Base-by-base conservation (phyloP, 2,329 filamentous ascomycete genomes). In the Exserohilum rostratum region DNA sequence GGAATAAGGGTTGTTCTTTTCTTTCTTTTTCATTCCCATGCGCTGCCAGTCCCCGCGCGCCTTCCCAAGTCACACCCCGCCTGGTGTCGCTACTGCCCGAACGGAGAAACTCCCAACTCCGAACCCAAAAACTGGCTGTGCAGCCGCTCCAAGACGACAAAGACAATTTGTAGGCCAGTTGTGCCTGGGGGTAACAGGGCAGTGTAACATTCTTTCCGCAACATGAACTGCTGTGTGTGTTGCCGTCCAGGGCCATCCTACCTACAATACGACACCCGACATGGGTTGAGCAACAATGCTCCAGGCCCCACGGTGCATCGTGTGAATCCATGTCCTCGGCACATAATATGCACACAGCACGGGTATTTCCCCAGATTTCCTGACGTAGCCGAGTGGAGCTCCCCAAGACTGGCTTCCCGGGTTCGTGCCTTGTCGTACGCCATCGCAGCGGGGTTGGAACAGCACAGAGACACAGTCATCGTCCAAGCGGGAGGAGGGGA, bases 321-420 rank as follows among this genome's bases (percentile, higher is more conserved):
- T 40, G 33, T 42, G 27, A 30, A 31, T 18, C 22, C 27, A 46
- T 38, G 40, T 46, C 37, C 50, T 37, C 40, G 51, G 46, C 46
- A 40, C 20, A 15, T 33, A 49, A 65, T 11, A 60, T 58, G 60
- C 39, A 37, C 50, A 58, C 55, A 60, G 50, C 33, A 49, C 30
- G 34, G 48, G 48, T 42, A 46, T 46, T 49, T 60, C 54, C 55
- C 53, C 50, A 40, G 44, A 51, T 46, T 57, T 30, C 39, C 27
- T 53, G 37, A 50, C 6, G 50, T 20, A 46, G 17, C 40, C 46
- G 30, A 35, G 46, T 39, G 22, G 39, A 40, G 22, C 31, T 43
- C 25, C 38, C 29, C 33, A 31, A 55, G 34, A 53, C 48, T 44
- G 52, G 49, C 30, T 34, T 46, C 35, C 34, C 29, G 38, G n/a